Percentiles rank a stretch among this genome's conserved stretches.
phyloP scores from a whole-genome alignment of 1,284 basidiomycete species.

The Coriolopsis trogii region DNA sequence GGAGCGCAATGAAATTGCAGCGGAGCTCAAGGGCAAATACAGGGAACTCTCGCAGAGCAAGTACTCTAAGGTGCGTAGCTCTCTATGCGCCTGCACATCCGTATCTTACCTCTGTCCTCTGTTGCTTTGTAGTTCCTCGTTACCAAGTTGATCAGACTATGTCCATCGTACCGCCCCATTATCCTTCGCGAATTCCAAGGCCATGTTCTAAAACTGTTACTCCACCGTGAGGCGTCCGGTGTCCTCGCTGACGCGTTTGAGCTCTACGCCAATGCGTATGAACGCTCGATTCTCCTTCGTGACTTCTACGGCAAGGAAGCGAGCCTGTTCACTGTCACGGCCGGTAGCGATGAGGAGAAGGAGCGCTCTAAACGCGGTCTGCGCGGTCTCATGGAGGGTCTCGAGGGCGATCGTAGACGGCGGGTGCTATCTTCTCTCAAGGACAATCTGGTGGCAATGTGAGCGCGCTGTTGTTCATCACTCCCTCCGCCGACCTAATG shows the following conservation, averaged over 20 bases:
- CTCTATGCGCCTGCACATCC: not conserved
- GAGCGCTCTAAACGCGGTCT: constrained; percentile 67
- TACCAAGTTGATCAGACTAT: constrained; percentile 80
- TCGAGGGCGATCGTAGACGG: constrained; percentile 63
- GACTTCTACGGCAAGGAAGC: constrained; percentile 92
- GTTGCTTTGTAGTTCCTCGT: constrained; percentile 70
- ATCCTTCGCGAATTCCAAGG: constrained; percentile 81
- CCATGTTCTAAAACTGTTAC: constrained; percentile 71
- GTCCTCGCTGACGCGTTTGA: constrained; percentile 88
- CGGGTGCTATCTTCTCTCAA: constrained; percentile 71
- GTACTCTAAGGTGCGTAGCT: constrained; percentile 76
- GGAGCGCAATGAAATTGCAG: constrained; percentile 78
- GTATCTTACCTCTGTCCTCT: not conserved
- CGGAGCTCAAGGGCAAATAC: constrained; percentile 81
- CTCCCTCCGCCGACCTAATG: not conserved
- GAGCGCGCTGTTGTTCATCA: constrained; percentile 31
- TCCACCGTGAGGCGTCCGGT: constrained; percentile 81
- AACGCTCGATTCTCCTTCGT: constrained; percentile 75
- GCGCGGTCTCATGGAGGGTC: constrained; percentile 64
- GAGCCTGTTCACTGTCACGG: constrained; percentile 63
- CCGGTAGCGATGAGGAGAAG: constrained; percentile 61
- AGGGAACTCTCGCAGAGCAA: constrained; percentile 80
- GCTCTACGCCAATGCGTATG: constrained; percentile 81
- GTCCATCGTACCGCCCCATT: constrained; percentile 68
- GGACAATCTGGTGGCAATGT: constrained; percentile 80